Percentiles rank a stretch among this genome's conserved stretches.
These are phyloP conservation scores for Perkinsus olseni DNA, from an alignment of 169 alveolate species.

Conservation along the genomic window DNA sequence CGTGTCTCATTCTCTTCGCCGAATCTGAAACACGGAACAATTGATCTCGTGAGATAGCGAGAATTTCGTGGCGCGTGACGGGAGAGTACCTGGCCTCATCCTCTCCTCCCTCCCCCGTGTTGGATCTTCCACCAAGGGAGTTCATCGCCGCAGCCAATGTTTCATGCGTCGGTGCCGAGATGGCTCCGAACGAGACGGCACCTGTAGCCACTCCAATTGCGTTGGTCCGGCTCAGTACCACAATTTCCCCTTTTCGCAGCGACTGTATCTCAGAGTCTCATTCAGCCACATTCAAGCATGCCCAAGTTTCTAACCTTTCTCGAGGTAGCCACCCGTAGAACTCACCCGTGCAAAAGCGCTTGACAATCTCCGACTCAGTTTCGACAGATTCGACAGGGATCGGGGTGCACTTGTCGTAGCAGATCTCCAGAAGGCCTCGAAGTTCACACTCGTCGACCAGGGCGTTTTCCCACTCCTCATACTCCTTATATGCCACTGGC, in stretches of 20 bases:
- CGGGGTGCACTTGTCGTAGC: slow-evolving; percentile 39
- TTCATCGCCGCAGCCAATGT: slow-evolving; percentile 56
- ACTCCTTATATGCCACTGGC: slow-evolving; percentile 24
- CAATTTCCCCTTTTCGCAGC: no score
- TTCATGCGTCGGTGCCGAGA: slow-evolving; percentile 50
- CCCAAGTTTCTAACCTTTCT: no score
- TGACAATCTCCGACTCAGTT: slow-evolving; percentile 46
- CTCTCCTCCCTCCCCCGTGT: slow-evolving; percentile 71
- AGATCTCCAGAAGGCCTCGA: slow-evolving; percentile 52
- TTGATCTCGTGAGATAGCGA: not conserved
- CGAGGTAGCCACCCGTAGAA: not conserved
- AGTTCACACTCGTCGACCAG: slow-evolving; percentile 43
- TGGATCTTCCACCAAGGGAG: slow-evolving; percentile 45
- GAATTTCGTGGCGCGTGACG: not conserved
- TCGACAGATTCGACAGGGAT: slow-evolving; percentile 37
- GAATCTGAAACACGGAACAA: not conserved
- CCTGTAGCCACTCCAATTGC: slow-evolving; percentile 54
- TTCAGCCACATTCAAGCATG: no score
- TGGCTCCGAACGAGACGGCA: slow-evolving; percentile 51
- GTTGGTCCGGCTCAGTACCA: no score
- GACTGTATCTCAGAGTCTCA: no score
- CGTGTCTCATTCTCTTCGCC: slow-evolving; percentile 13
- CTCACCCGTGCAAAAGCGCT: slow-evolving; percentile 2
- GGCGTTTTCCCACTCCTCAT: slow-evolving; percentile 39
- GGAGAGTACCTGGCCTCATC: slow-evolving; percentile 11